Percentiles rank a stretch among this genome's conserved stretches.
These are phyloP conservation scores for Trametes maxima DNA, from an alignment of 768 basidiomycete species.

Conservation along the genomic window DNA sequence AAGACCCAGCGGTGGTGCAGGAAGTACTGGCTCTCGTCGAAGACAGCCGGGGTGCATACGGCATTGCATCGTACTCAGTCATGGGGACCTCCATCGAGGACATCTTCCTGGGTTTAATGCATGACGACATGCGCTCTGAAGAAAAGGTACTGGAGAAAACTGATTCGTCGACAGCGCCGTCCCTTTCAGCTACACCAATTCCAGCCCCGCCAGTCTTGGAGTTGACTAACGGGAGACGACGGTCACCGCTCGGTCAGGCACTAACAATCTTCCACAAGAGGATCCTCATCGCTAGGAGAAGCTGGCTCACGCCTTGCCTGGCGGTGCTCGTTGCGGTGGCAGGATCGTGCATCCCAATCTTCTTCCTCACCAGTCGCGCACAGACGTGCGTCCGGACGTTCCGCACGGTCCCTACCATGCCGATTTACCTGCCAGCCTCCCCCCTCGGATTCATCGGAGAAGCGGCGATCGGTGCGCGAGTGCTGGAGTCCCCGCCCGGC, in stretches of 20 bases:
- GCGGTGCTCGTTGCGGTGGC: slow-evolving; percentile 50
- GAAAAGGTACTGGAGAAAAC: slow-evolving; percentile 30
- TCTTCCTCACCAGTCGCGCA: slow-evolving; percentile 56
- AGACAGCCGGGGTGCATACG: slow-evolving; percentile 38
- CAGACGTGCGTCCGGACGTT: slow-evolving; percentile 53
- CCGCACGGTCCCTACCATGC: slow-evolving; percentile 38
- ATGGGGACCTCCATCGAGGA: slow-evolving; percentile 79
- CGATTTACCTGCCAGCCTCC: slow-evolving; percentile 62
- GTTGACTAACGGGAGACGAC: slow-evolving; percentile 53
- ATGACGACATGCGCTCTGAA: slow-evolving; percentile 35
- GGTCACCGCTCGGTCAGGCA: slow-evolving; percentile 64
- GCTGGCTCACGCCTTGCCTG: slow-evolving; percentile 68
- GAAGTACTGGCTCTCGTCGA: slow-evolving; percentile 60
- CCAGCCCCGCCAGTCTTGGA: slow-evolving; percentile 30
- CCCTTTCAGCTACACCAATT: slow-evolving; percentile 13
- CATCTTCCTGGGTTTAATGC: slow-evolving; percentile 77
- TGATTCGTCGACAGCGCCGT: slow-evolving; percentile 9
- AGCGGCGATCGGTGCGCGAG: slow-evolving; percentile 34
- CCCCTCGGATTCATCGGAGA: slow-evolving; percentile 35
- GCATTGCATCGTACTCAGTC: slow-evolving; percentile 61
- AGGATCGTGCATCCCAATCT: slow-evolving; percentile 66
- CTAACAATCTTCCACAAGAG: slow-evolving; percentile 77
- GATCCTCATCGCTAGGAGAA: slow-evolving; percentile 58
- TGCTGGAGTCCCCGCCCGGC: slow-evolving; percentile 58
- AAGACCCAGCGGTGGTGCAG: slow-evolving; percentile 56